phyloP scores from a whole-genome alignment of 1,284 basidiomycete genomes.

The Puccinia triticina region DNA sequence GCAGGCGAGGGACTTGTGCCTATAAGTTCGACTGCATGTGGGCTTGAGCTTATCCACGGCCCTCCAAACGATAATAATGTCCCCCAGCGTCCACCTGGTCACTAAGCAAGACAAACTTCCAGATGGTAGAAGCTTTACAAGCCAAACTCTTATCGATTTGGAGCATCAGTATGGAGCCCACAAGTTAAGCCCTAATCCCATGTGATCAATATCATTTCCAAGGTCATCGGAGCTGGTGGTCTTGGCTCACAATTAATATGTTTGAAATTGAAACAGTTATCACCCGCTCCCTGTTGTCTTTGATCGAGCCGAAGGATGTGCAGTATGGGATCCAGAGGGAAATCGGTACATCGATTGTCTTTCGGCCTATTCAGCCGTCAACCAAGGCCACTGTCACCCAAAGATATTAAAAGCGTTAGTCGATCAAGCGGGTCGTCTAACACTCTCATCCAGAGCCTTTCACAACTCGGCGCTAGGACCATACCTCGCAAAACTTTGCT shows the following conservation, averaged over 20 bases:
- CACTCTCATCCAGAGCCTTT: conserved; percentile 92
- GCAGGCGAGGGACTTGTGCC: too few relatives aligned
- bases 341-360: conserved; percentile 71
- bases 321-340: conserved; percentile 89
- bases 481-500: conserved; percentile 83
- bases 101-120: background rate
- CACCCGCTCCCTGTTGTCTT: conserved; percentile 95
- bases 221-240: background rate
- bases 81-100: background rate
- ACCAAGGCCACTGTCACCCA: conserved; percentile 91
- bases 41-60: background rate
- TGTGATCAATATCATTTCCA: background rate
- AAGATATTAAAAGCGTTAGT: conserved; percentile 78
- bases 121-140: conserved; percentile 55
- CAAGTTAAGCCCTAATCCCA: conserved; percentile 67
- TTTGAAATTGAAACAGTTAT: conserved; percentile 69
- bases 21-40: background rate
- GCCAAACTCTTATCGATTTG: conserved; percentile 73
- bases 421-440: conserved; percentile 84
- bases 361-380: conserved; percentile 87
- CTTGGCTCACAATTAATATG: background rate
- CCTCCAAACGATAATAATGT: background rate
- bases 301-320: conserved; percentile 83
- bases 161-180: conserved; percentile 83
- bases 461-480: conserved; percentile 88